Conservation (phyloP, 208 protist species). For the Herpetomonas muscarum region DNA sequence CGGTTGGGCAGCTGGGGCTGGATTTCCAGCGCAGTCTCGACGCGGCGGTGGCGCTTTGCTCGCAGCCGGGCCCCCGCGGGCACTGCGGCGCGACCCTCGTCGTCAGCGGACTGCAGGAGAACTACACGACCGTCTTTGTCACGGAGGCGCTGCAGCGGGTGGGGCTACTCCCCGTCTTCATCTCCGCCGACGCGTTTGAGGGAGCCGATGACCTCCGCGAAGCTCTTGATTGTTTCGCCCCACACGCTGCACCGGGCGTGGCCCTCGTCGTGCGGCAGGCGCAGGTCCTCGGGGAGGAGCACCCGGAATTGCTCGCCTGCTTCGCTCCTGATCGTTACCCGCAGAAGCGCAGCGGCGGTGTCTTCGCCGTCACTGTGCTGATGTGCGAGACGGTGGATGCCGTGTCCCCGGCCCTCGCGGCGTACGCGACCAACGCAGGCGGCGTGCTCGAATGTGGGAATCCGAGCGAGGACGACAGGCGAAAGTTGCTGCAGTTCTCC, state of each 20-base stretch:
- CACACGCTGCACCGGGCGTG: slow-evolving; percentile 14
- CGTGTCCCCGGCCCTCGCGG: slow-evolving; percentile 58
- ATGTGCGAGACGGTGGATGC: slow-evolving; percentile 70
- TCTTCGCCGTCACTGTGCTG: slow-evolving; percentile 40
- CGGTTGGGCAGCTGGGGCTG: too few species aligned
- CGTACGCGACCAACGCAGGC: slow-evolving; percentile 52
- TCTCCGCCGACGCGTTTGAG: slow-evolving; percentile 36
- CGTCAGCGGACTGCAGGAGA: slow-evolving; percentile 66
- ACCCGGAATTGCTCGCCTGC: slow-evolving; percentile 44
- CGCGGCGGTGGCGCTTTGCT: too few species aligned
- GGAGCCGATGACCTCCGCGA: slow-evolving; percentile 31
- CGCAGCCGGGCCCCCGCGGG: too few species aligned
- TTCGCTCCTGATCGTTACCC: slow-evolving; percentile 26
- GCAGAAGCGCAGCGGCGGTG: neutral
- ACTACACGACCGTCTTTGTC: slow-evolving; percentile 47
- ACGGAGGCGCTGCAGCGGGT: slow-evolving; percentile 26
- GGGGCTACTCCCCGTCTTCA: slow-evolving; percentile 35
- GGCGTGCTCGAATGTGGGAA: slow-evolving; percentile 72
- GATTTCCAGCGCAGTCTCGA: too few species aligned
- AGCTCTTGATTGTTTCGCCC: slow-evolving; percentile 29
- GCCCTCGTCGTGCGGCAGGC: slow-evolving; percentile 61
- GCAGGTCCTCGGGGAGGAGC: slow-evolving; percentile 28
- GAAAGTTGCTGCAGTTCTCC: slow-evolving; percentile 16
- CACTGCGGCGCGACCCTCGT: slow-evolving; percentile 29
- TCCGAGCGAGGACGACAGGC: slow-evolving; percentile 60